phyloP scores from a whole-genome alignment of 2,329 filamentous ascomycete genomes.

The Passalora sequoiae region DNA sequence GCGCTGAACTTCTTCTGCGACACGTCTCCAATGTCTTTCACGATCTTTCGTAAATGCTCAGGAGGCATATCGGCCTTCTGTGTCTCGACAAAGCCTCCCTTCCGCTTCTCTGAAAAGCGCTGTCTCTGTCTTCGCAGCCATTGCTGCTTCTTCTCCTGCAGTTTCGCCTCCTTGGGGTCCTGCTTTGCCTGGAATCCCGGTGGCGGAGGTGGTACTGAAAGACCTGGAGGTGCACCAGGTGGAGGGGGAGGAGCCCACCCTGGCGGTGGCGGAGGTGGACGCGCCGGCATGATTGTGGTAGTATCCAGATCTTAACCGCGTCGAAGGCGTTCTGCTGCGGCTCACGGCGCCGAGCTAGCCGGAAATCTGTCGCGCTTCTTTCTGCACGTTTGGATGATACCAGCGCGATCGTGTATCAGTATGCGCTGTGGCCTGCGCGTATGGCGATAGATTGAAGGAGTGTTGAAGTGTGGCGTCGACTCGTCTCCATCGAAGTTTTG shows the following conservation, averaged over 20 bases:
- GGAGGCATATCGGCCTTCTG: constrained; percentile 99
- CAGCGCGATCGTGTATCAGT: background rate
- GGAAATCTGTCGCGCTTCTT: constrained; percentile 2
- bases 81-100: constrained; percentile 92
- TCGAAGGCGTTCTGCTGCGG: constrained; percentile 17
- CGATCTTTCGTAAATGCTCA: constrained; percentile 96
- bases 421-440: constrained; percentile 32
- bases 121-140: constrained; percentile 90
- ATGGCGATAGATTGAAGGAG: constrained; percentile 13
- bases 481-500: constrained; percentile 3
- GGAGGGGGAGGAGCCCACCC: constrained; percentile 53
- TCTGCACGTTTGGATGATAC: background rate
- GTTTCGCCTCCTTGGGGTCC: constrained; percentile 85
- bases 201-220: constrained; percentile 59
- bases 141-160: constrained; percentile 98
- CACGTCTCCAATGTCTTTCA: constrained; percentile 96
- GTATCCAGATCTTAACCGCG: constrained; percentile 5
- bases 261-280: constrained; percentile 64
- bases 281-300: constrained; percentile 48
- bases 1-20: constrained; percentile 99
- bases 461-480: constrained; percentile 9
- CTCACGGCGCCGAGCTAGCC: constrained; percentile 24
- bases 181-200: constrained; percentile 76
- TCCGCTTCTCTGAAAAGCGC: constrained; percentile 93
- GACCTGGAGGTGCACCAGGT: constrained; percentile 47